Base-by-base conservation (phyloP, 2,329 filamentous ascomycete species). In the Metarhizium robertsii region DNA sequence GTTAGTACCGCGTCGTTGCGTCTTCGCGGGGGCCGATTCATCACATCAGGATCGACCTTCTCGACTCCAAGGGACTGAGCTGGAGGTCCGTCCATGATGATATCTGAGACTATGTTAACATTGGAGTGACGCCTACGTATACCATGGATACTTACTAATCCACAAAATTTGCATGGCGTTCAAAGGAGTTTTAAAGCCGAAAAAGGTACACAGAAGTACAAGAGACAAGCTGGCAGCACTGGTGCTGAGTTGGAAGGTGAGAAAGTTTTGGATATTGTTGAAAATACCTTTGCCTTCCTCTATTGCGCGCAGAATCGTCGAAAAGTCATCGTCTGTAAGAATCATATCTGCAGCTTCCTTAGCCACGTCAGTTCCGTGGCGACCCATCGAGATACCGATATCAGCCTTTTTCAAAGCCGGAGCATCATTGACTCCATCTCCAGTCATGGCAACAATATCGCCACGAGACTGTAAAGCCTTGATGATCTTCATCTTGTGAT, bases 101-200 rank as follows among this genome's bases (percentile, higher is more conserved):
- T 97, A 69, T 99, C 92, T 97, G 6, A 11, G 25, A 20, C 20
- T 51, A 16, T 50, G 52, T 53, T 20, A 54, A 30, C n/a, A 10
- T 29, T 46, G 18, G 10, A 40, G 7, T 18, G 18, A 16, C 5
- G 16, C 11, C 11, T 4, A 6, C n/a, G 4, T 45, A 16, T 20
- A 13, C 42, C 16, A 20, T 20, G n/a, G 59, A 6, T 13, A 81
- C 90, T 75, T 76, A 96, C 92, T 99, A 66, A 99, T 99, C 94
- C 94, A 99, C 46, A 99, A 80, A 75, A 99, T 99, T 75, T 99
- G 94, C 94, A 99, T 99, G 52, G 94, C 91, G 69, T 99, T 99
- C 58, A 99, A 79, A 49, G 94, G 95, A 68, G 94, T 96, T 73
- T 90, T 92, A 75, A 95, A 94, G 43, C 94, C 94, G 59, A 96